Percentiles rank a stretch among this genome's conserved stretches.
These are phyloP conservation scores for Spathaspora gorwiae DNA, from an alignment of 805 yeast genomes.

Conservation along the genomic window DNA sequence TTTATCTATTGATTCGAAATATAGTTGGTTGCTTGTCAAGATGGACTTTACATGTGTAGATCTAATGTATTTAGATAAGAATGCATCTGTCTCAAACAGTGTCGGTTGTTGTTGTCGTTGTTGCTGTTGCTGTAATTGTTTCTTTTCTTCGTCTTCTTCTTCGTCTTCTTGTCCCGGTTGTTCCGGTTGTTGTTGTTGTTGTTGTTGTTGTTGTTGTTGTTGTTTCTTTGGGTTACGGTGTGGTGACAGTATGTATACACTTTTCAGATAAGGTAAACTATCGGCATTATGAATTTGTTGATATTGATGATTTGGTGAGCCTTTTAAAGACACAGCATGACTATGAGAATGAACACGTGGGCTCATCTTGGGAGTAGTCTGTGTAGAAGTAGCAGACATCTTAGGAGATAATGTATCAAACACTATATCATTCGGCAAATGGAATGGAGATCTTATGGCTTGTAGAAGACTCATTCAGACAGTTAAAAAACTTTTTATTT, in stretches of 20 bases:
- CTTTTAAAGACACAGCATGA: neutral
- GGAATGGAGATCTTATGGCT: conserved; percentile 1
- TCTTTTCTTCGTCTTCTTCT: neutral
- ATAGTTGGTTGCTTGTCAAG: conserved; percentile 14
- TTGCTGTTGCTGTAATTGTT: neutral
- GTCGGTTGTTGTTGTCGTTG: neutral
- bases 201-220: too few relatives aligned
- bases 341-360: neutral
- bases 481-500: neutral
- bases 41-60: conserved; percentile 10
- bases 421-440: conserved; percentile 4
- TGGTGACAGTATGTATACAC: too few relatives aligned
- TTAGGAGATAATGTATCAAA: conserved; percentile 2
- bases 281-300: neutral
- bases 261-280: too few relatives aligned
- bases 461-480: conserved; percentile 3
- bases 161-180: neutral
- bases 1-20: conserved; percentile 14
- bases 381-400: conserved; percentile 7
- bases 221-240: too few relatives aligned
- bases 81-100: conserved; percentile 12
- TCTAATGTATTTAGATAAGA: conserved; percentile 19
- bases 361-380: conserved; percentile 6
- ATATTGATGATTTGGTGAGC: neutral
- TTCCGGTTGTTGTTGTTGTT: too few relatives aligned